A percentile compares a stretch with the other conserved stretches of the same genome.
These are phyloP conservation scores for Lanmaoa pseudosensibilis DNA, from an alignment of 768 basidiomycete genomes.

Conservation along the genomic window DNA sequence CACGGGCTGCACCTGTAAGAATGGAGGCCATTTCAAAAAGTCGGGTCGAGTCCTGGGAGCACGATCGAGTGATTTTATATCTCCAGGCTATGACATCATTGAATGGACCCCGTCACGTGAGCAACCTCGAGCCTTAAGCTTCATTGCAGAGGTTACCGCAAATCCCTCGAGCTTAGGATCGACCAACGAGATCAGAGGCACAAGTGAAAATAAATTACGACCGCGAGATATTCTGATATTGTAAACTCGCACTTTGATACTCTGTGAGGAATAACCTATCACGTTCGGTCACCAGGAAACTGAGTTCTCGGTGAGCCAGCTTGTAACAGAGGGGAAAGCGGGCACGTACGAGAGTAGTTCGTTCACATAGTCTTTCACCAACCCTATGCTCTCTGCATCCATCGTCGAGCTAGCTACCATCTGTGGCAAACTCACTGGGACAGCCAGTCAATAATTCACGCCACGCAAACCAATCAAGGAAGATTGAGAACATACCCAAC, in stretches of 20 bases:
- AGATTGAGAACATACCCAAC: constrained; percentile 62
- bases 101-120: neutral
- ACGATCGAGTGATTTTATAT: neutral
- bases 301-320: constrained; percentile 29
- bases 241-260: constrained; percentile 73
- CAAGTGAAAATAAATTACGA: constrained; percentile 44
- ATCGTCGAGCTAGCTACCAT: constrained; percentile 90
- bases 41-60: neutral
- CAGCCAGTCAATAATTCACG: constrained; percentile 10
- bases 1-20: constrained; percentile 45
- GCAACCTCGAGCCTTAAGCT: no score
- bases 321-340: no score
- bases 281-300: constrained; percentile 79
- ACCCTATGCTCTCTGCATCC: constrained; percentile 79
- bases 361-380: constrained; percentile 87
- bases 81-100: neutral
- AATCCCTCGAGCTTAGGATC: neutral
- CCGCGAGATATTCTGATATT: constrained; percentile 81
- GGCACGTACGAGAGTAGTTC: constrained; percentile 74
- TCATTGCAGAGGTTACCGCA: no score
- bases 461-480: neutral
- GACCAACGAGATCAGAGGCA: neutral
- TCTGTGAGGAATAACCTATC: constrained; percentile 71
- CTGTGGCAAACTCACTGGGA: constrained; percentile 84
- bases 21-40: constrained; percentile 46